Evolutionary conservation across 2,329 filamentous ascomycete genomes (phyloP).

Genomic region (Cryphonectria carpinicola): DNA sequence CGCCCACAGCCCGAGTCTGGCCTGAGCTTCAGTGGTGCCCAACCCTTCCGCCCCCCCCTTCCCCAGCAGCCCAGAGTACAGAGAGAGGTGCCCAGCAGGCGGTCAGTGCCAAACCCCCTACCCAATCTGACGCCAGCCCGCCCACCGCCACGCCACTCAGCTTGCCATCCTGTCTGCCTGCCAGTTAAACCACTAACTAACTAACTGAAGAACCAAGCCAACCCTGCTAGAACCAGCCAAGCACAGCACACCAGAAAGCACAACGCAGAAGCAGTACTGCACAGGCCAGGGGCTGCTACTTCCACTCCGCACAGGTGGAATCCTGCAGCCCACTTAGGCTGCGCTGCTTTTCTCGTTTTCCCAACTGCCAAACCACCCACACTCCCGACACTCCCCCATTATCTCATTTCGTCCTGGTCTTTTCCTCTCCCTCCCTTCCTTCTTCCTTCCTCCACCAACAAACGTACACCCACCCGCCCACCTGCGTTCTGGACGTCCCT

Average conservation of each 20-base stretch:
- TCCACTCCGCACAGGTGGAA: slow-evolving; percentile 6
- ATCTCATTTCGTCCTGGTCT: slow-evolving; percentile 28
- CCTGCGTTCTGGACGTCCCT: not conserved
- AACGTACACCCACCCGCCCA: slow-evolving; percentile 5
- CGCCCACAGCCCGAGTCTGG: not conserved
- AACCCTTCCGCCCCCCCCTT: not conserved
- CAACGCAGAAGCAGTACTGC: not conserved
- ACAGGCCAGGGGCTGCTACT: not conserved
- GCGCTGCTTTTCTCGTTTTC: slow-evolving; percentile 16
- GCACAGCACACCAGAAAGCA: not conserved
- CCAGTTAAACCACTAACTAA: not conserved
- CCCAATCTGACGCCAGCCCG: not conserved
- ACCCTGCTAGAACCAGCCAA: not conserved
- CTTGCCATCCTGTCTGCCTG: not conserved
- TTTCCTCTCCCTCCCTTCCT: slow-evolving; percentile 29
- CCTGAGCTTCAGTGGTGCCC: slow-evolving; percentile 9
- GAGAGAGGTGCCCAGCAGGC: not conserved
- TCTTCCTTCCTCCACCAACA: slow-evolving; percentile 20
- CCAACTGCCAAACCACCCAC: slow-evolving; percentile 28
- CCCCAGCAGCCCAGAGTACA: not conserved
- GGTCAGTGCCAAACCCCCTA: slow-evolving; percentile 8
- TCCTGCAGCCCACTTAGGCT: slow-evolving; percentile 3
- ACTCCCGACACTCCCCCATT: slow-evolving; percentile 21
- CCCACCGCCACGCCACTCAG: not conserved
- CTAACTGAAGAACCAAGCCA: not conserved